phyloP scores from a whole-genome alignment of 2,329 filamentous ascomycete species.

The Stylonectria norvegica region DNA sequence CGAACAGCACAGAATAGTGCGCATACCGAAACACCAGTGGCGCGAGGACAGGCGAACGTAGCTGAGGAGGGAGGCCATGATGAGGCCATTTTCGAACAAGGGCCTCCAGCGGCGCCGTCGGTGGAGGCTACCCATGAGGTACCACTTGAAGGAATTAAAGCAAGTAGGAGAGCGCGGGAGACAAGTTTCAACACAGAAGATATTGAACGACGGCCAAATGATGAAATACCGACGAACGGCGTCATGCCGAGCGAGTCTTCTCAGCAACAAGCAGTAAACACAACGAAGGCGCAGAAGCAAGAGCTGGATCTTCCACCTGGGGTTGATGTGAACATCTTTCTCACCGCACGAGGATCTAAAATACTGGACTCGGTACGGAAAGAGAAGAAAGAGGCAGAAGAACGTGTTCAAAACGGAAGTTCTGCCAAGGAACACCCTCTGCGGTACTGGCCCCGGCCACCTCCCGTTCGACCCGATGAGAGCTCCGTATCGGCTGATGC shows the following conservation, averaged over 20 bases:
- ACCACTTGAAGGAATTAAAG: background rate
- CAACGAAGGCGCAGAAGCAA: slow-evolving; percentile 15
- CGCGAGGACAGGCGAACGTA: slow-evolving; percentile 1
- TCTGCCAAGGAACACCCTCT: slow-evolving; percentile 37
- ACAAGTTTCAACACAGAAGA: too few species aligned
- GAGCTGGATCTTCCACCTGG: slow-evolving; percentile 37
- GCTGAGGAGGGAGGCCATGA: slow-evolving; percentile 2
- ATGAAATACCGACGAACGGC: slow-evolving; percentile 10
- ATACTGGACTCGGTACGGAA: slow-evolving; percentile 39
- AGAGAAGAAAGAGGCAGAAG: slow-evolving; percentile 13
- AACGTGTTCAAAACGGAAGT: slow-evolving; percentile 11
- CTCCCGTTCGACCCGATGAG: slow-evolving; percentile 17
- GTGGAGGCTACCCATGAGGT: slow-evolving; percentile 9
- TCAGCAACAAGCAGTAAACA: slow-evolving; percentile 5
- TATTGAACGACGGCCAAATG: too few species aligned
- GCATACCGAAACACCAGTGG: slow-evolving; percentile 1
- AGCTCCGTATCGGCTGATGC: slow-evolving; percentile 1
- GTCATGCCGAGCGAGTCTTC: slow-evolving; percentile 8
- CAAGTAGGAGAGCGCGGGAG: slow-evolving; percentile 3
- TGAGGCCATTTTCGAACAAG: slow-evolving; percentile 10
- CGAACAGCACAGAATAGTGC: slow-evolving; percentile 12
- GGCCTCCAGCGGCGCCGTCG: slow-evolving; percentile 9
- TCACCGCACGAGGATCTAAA: slow-evolving; percentile 43
- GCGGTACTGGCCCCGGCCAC: slow-evolving; percentile 32
- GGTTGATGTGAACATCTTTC: slow-evolving; percentile 48